These are phyloP conservation scores for Xylaria sp. DNA, from an alignment of 2,329 filamentous ascomycete genomes.

Conservation along the genomic window DNA sequence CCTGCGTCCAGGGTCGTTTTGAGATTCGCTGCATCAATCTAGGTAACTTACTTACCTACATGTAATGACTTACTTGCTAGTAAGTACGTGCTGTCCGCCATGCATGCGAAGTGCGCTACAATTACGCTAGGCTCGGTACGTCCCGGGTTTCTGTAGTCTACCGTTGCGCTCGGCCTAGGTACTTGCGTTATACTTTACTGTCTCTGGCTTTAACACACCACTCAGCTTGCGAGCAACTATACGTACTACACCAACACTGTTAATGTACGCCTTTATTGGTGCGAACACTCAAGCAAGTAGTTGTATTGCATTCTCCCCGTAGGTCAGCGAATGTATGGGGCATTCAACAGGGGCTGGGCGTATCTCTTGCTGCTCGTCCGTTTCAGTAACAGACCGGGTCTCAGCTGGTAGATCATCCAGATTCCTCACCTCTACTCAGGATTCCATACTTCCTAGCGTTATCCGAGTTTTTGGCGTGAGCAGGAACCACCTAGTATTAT, in stretches of 20 bases:
- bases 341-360: constrained; percentile 37
- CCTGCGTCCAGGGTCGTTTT: not conserved
- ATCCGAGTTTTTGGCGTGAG: not conserved
- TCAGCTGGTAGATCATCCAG: constrained; percentile 56
- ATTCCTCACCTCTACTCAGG: constrained; percentile 16
- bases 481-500: too few species aligned
- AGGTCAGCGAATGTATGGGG: constrained; percentile 27
- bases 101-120: not conserved
- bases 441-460: not conserved
- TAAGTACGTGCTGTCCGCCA: too few species aligned
- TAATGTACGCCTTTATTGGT: not conserved
- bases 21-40: too few species aligned
- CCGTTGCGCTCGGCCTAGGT: not conserved
- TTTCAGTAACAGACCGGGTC: constrained; percentile 57
- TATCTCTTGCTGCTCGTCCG: constrained; percentile 44
- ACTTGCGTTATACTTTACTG: not conserved
- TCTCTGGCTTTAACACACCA: not conserved
- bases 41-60: too few species aligned
- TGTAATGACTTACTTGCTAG: too few species aligned
- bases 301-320: not conserved
- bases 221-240: not conserved
- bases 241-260: not conserved
- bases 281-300: not conserved
- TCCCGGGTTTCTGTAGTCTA: not conserved
- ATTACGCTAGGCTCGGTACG: not conserved